Evolutionary conservation across 208 protist genomes (phyloP).

Genomic region (Leishmania lainsoni): DNA sequence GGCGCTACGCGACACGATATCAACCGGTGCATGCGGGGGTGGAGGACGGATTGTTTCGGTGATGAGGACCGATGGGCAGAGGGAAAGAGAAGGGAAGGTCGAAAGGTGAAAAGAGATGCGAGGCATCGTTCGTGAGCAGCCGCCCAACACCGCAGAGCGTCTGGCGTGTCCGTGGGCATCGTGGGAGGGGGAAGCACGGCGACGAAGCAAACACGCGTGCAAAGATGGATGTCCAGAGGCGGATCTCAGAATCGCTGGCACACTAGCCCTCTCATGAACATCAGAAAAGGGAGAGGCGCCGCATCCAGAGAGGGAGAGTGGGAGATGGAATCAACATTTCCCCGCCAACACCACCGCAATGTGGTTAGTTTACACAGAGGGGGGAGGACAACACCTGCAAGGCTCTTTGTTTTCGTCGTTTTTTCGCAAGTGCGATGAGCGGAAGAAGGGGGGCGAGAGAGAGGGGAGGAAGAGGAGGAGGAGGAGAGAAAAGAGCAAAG

Average conservation of each 20-base stretch:
- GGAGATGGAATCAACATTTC: neutral
- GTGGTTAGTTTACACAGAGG: neutral
- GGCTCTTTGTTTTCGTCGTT: neutral
- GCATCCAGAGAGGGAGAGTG: neutral
- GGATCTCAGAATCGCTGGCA: neutral
- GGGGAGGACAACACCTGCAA: neutral
- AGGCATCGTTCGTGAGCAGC: neutral
- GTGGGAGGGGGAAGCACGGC: neutral
- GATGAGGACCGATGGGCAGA: neutral
- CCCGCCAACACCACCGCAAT: neutral
- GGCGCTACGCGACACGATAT: neutral
- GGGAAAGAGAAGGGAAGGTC: neutral
- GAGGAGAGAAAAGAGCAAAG: neutral
- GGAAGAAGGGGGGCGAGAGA: neutral
- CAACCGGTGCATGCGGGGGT: neutral
- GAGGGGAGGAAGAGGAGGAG: neutral
- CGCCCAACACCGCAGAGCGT: neutral
- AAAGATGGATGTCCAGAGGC: neutral
- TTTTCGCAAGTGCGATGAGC: neutral
- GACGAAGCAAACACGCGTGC: neutral
- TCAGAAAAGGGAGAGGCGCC: neutral
- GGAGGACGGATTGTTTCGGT: neutral
- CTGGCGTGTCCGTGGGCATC: neutral
- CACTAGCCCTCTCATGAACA: neutral
- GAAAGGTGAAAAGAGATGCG: conserved; percentile 6